Conservation (phyloP, 495 filamentous ascomycete species). For the Lichina pygmaea region DNA sequence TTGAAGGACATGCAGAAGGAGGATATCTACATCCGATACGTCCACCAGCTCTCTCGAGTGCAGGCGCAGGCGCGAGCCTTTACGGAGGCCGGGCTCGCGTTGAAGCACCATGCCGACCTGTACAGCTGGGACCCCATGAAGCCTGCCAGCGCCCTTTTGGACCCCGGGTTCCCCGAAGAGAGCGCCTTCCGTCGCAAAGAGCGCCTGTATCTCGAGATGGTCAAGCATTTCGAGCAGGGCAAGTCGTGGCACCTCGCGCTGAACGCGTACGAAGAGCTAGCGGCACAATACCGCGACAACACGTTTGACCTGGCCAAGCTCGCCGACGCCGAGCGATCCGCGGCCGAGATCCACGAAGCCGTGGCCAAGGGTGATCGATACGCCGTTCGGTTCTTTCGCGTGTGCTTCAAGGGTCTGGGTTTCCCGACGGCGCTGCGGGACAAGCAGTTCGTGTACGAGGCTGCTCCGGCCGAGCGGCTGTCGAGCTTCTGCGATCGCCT, state of each 20-base stretch:
- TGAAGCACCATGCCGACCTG: constrained; percentile 74
- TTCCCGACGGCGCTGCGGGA: constrained; percentile 61
- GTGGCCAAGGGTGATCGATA: constrained; percentile 54
- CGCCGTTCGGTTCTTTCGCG: constrained; percentile 72
- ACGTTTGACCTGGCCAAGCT: constrained; percentile 82
- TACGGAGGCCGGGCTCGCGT: constrained; percentile 73
- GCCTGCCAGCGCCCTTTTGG: constrained; percentile 35
- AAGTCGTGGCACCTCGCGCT: constrained; percentile 79
- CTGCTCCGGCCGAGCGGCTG: constrained; percentile 43
- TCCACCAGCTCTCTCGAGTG: constrained; percentile 67
- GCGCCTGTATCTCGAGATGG: constrained; percentile 74
- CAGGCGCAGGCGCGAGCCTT: constrained; percentile 53
- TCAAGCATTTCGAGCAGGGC: constrained; percentile 80
- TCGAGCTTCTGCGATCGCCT: constrained; percentile 73
- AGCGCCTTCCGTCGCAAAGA: constrained; percentile 85
- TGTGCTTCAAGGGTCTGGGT: constrained; percentile 72
- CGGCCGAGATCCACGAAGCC: constrained; percentile 77
- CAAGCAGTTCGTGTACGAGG: constrained; percentile 85
- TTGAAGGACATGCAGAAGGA: constrained; percentile 91
- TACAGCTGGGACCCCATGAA: constrained; percentile 71
- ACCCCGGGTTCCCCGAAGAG: constrained; percentile 59
- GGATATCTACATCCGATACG: constrained; percentile 89
- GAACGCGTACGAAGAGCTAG: constrained; percentile 75
- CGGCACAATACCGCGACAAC: constrained; percentile 63
- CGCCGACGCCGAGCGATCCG: constrained; percentile 64